Evolutionary conservation across 2,329 filamentous ascomycete species (phyloP).

Genomic region (Sarocladium strictum): DNA sequence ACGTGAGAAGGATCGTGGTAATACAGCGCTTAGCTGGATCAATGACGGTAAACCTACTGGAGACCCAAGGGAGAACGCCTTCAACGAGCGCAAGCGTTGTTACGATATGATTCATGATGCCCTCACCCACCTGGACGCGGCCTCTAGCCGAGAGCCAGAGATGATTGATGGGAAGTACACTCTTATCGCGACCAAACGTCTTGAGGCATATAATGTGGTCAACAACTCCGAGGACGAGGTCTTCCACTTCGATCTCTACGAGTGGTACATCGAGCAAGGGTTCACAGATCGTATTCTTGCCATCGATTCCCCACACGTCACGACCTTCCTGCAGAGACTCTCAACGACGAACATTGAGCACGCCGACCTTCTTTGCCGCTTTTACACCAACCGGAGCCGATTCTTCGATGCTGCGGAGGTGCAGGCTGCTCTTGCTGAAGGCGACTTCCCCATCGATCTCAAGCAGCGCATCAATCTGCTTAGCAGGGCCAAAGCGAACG

Average conservation of each 20-base stretch:
- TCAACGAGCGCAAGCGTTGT: constrained; percentile 66
- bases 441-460: constrained; percentile 72
- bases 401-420: constrained; percentile 86
- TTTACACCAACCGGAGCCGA: constrained; percentile 77
- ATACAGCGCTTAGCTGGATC: constrained; percentile 78
- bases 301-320: constrained; percentile 78
- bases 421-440: constrained; percentile 76
- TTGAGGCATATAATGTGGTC: constrained; percentile 87
- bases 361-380: constrained; percentile 87
- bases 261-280: constrained; percentile 87
- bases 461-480: constrained; percentile 85
- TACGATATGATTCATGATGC: constrained; percentile 87
- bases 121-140: constrained; percentile 68
- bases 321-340: constrained; percentile 77
- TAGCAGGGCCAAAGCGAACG: constrained; percentile 85
- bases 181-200: constrained; percentile 67
- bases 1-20: constrained; percentile 77
- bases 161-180: constrained; percentile 73
- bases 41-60: constrained; percentile 67
- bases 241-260: constrained; percentile 94
- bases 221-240: constrained; percentile 85
- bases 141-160: constrained; percentile 62
- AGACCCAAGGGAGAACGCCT: constrained; percentile 54
- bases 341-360: constrained; percentile 67
- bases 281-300: constrained; percentile 82